Evolutionary conservation across 176 grass and related monocot species (phyloP).

Genomic region (Bolboschoenus planiculmis): DNA sequence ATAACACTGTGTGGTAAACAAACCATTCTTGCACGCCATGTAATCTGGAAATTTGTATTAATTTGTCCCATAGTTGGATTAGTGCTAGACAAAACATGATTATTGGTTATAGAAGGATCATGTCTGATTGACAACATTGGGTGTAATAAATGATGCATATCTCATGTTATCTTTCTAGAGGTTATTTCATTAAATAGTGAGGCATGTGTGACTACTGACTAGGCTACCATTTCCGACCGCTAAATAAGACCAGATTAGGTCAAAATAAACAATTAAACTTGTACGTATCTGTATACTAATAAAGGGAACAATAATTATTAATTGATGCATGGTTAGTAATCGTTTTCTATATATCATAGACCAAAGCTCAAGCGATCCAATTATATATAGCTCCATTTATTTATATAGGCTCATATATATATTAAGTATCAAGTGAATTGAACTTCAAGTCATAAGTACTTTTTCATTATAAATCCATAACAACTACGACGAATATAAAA

Average conservation of each 20-base stretch:
- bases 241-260: background rate
- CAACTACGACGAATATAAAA: background rate
- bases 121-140: background rate
- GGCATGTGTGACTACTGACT: too few species aligned
- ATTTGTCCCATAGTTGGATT: background rate
- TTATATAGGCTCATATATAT: too few species aligned
- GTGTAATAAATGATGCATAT: background rate
- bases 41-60: background rate
- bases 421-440: too few species aligned
- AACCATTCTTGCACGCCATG: background rate
- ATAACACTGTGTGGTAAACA: background rate
- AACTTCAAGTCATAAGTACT: too few species aligned
- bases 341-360: too few species aligned
- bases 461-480: too few species aligned
- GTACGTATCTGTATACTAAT: too few species aligned
- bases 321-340: too few species aligned
- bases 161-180: background rate
- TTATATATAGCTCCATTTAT: too few species aligned
- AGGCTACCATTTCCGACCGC: background rate
- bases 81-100: background rate
- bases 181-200: background rate
- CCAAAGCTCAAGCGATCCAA: too few species aligned
- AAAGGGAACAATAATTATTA: too few species aligned
- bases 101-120: background rate
- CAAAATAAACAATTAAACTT: background rate